These are phyloP conservation scores for Hanseniaspora guilliermondii DNA, from an alignment of 805 yeast genomes.

Conservation along the genomic window DNA sequence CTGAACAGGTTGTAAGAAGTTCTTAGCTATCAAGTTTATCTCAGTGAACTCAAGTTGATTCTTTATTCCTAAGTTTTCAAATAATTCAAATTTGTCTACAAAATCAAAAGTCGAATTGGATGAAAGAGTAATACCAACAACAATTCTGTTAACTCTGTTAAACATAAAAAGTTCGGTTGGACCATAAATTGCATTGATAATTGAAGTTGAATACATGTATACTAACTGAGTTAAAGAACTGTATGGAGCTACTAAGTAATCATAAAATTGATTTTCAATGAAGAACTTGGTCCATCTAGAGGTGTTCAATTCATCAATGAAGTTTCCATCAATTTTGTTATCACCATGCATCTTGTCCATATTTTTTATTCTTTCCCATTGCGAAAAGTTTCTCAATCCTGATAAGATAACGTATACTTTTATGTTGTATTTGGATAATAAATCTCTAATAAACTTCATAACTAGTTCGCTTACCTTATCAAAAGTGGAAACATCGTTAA, in stretches of 20 bases:
- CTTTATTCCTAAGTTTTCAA: neutral
- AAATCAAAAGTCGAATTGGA: constrained; percentile 27
- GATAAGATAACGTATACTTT: constrained; percentile 3
- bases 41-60: constrained; percentile 11
- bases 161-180: constrained; percentile 66
- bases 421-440: neutral
- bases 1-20: neutral
- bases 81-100: constrained; percentile 24
- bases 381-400: constrained; percentile 3
- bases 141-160: constrained; percentile 52
- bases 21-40: constrained; percentile 1
- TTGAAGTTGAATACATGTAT: constrained; percentile 44
- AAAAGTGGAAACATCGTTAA: neutral
- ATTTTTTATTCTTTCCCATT: constrained; percentile 1
- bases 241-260: constrained; percentile 71
- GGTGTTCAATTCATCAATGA: neutral
- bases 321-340: neutral
- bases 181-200: constrained; percentile 69
- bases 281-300: constrained; percentile 43
- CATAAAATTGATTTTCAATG: constrained; percentile 37
- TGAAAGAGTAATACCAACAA: constrained; percentile 37
- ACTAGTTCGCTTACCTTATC: neutral
- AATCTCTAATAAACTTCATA: neutral
- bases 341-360: constrained; percentile 2
- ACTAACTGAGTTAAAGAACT: constrained; percentile 69